These are phyloP conservation scores for Ogataea corticis DNA, from an alignment of 805 yeast genomes.

Conservation along the genomic window DNA sequence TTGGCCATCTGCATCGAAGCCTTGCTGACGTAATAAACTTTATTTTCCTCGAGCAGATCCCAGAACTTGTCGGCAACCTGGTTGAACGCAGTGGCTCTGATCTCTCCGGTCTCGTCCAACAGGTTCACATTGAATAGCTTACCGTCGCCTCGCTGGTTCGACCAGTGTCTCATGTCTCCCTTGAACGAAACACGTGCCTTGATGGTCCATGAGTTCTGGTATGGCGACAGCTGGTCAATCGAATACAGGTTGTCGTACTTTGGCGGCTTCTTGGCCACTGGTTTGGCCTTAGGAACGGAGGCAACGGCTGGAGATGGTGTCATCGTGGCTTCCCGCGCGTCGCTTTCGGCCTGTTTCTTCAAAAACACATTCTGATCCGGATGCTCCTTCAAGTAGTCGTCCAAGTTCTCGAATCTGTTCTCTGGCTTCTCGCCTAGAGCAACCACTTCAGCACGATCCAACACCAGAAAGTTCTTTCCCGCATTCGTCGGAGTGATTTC, in stretches of 20 bases:
- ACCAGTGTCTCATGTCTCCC: conserved; percentile 85
- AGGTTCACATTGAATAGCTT: conserved; percentile 85
- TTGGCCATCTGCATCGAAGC: conserved; percentile 82
- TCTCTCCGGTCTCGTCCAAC: conserved; percentile 93
- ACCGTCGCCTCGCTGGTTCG: conserved; percentile 85
- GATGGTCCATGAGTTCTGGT: conserved; percentile 87
- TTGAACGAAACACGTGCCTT: conserved; percentile 90
- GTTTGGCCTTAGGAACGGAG: conserved; percentile 14
- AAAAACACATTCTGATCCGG: conserved; percentile 49
- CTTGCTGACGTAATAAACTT: conserved; percentile 80
- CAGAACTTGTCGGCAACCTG: conserved; percentile 79
- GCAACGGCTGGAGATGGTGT: conserved; percentile 19
- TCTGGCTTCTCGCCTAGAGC: conserved; percentile 37
- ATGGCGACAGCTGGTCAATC: conserved; percentile 88
- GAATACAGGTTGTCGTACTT: conserved; percentile 54
- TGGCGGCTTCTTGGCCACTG: conserved; percentile 22
- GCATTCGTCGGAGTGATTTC: conserved; percentile 27
- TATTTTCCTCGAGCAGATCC: conserved; percentile 80
- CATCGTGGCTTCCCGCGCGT: conserved; percentile 14
- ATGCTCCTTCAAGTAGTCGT: conserved; percentile 57
- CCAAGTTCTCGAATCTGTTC: conserved; percentile 36
- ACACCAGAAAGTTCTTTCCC: conserved; percentile 31
- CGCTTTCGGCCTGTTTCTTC: conserved; percentile 14
- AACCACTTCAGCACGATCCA: conserved; percentile 31
- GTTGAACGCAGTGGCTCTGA: conserved; percentile 92